Conservation (phyloP, 805 yeast species). For the Scheffersomyces coipomensis region DNA sequence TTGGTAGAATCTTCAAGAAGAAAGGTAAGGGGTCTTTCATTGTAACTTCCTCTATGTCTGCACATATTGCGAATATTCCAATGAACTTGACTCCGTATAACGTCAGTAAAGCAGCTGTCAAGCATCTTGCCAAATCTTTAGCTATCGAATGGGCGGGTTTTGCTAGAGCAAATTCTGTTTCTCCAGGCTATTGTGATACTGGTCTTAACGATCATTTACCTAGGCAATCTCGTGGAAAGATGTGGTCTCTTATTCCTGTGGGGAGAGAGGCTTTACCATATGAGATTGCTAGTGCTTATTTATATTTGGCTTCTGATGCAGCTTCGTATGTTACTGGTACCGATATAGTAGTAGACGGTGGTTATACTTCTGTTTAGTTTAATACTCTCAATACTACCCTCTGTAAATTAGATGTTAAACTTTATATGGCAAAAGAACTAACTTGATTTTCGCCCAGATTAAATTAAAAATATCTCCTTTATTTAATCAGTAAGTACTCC, state of each 20-base stretch:
- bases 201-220: constrained; percentile 16
- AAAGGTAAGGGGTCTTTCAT: constrained; percentile 31
- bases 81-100: constrained; percentile 40
- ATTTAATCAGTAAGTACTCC: too few species aligned
- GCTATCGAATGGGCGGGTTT: constrained; percentile 45
- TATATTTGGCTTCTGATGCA: constrained; percentile 77
- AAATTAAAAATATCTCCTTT: too few species aligned
- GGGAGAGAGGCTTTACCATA: constrained; percentile 73
- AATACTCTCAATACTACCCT: too few species aligned
- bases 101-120: constrained; percentile 40
- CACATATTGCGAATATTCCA: constrained; percentile 39
- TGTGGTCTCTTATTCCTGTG: constrained; percentile 50
- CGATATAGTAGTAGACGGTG: constrained; percentile 77
- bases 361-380: constrained; percentile 44
- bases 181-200: constrained; percentile 24
- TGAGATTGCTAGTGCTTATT: constrained; percentile 77
- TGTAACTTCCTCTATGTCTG: constrained; percentile 40
- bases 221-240: constrained; percentile 15
- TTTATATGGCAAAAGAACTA: too few species aligned
- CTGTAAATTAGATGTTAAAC: too few species aligned
- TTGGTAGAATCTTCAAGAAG: constrained; percentile 24
- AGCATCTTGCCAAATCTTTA: constrained; percentile 35
- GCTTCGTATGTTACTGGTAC: constrained; percentile 76
- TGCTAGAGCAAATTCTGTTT: constrained; percentile 34
- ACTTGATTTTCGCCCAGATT: too few species aligned